Evolutionary conservation across 768 basidiomycete species (phyloP).

Genomic region (Mycena crocata): DNA sequence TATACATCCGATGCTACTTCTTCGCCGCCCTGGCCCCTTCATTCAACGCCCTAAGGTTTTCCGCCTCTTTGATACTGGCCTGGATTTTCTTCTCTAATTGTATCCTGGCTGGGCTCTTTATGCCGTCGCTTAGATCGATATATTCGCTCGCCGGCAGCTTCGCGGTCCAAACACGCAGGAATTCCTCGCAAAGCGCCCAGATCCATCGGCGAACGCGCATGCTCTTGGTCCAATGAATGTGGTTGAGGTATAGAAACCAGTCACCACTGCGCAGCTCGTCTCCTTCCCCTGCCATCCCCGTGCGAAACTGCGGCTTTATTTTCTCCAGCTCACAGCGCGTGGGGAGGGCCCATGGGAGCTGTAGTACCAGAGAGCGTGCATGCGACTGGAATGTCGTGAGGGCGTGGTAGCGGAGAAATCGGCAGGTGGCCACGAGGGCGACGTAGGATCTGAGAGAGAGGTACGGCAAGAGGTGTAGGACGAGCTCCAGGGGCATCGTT

Average conservation of each 20-base stretch:
- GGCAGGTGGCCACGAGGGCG: slow-evolving; percentile 40
- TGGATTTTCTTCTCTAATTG: neutral
- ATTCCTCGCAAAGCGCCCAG: slow-evolving; percentile 38
- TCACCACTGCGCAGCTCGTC: slow-evolving; percentile 34
- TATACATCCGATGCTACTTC: no score
- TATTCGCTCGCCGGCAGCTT: slow-evolving; percentile 8
- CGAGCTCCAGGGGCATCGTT: slow-evolving; percentile 36
- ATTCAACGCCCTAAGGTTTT: neutral
- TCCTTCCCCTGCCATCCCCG: slow-evolving; percentile 30
- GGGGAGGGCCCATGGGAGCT: slow-evolving; percentile 41
- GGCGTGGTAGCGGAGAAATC: slow-evolving; percentile 36
- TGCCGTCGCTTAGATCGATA: neutral
- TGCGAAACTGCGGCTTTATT: neutral
- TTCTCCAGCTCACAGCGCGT: slow-evolving; percentile 27
- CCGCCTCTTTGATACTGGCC: neutral
- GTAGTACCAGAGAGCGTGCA: slow-evolving; percentile 34
- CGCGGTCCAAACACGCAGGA: slow-evolving; percentile 25
- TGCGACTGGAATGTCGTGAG: slow-evolving; percentile 10
- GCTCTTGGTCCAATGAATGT: slow-evolving; percentile 37
- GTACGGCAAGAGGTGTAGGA: slow-evolving; percentile 37
- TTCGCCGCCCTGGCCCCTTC: neutral
- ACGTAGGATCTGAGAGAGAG: slow-evolving; percentile 37
- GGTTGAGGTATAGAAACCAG: slow-evolving; percentile 42
- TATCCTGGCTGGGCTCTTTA: neutral
- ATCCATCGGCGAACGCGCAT: slow-evolving; percentile 42